A percentile compares a stretch with the other conserved stretches of the same genome.
Evolutionary conservation across 768 basidiomycete species (phyloP).

Genomic region (Pulveroboletus ravenelii): DNA sequence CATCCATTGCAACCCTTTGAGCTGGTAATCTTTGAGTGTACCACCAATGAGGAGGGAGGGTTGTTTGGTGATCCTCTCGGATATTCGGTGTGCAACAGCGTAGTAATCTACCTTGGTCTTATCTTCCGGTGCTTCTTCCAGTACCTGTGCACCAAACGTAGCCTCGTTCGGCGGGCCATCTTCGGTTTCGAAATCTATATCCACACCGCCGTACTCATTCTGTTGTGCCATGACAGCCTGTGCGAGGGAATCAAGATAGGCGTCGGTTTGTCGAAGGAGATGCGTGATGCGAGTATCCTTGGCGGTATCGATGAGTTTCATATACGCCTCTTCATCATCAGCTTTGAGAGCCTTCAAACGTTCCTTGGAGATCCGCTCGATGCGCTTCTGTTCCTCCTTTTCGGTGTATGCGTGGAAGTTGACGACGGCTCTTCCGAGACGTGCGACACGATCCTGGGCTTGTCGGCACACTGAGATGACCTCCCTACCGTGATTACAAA

Average conservation of each 20-base stretch:
- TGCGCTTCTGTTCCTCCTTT: conserved; percentile 96
- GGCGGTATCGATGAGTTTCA: conserved; percentile 97
- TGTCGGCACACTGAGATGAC: conserved; percentile 64
- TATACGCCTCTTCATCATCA: conserved; percentile 99
- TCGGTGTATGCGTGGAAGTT: conserved; percentile 87
- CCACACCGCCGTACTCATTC: conserved; percentile 49
- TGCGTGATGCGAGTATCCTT: conserved; percentile 99
- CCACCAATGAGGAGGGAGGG: conserved; percentile 78
- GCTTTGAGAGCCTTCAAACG: conserved; percentile 96
- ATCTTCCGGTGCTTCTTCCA: conserved; percentile 53
- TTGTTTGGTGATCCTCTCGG: conserved; percentile 77
- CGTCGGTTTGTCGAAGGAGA: conserved; percentile 87
- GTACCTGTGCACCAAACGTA: conserved; percentile 82
- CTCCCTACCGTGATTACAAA: conserved; percentile 78
- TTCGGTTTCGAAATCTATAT: conserved; percentile 49
- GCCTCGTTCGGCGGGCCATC: conserved; percentile 79
- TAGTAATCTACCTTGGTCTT: conserved; percentile 91
- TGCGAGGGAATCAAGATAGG: conserved; percentile 91
- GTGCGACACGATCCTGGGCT: conserved; percentile 53
- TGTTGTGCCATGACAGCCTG: conserved; percentile 94
- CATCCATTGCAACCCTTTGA: conserved; percentile 98
- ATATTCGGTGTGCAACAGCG: conserved; percentile 87
- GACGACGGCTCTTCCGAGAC: conserved; percentile 73
- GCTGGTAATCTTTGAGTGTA: conserved; percentile 89
- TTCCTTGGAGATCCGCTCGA: conserved; percentile 94